Base-by-base conservation (phyloP, 2,329 filamentous ascomycete genomes). In the Nemania abortiva region DNA sequence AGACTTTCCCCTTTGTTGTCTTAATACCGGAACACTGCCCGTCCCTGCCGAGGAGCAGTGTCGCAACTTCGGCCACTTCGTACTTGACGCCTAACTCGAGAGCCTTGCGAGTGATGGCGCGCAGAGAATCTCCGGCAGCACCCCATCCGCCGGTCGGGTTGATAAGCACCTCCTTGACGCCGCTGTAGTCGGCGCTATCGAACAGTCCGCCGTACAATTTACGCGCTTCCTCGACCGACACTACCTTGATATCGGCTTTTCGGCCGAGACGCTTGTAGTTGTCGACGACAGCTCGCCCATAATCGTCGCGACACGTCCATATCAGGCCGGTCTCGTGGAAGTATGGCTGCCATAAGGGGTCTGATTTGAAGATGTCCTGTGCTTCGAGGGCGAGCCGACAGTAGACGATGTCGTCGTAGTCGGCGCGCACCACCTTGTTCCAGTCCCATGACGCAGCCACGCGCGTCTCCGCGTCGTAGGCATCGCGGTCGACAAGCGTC, bases 351-450 rank as follows among this genome's bases (percentile, higher is more conserved):
- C 85, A 85, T 4, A 87, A 78, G 2, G 85, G 83, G 59, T 85
- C 82, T 11, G 65, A 63, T 57, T 67, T 73, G 72, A 75, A 93
- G 1, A 88, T 79, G 62, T 89, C 86, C 73, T 90, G 88, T 0
- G 91, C 88, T 79, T 92, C 90, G 22, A 92, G 83, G 0, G 87
- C 91, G 11, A 93, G 83, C 55, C 85, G 78, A 77, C 87, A 89
- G 82, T 93, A 93, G 15, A 89, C 77, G 1, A 87, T 80, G 74
- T 91, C 88, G 61, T 87, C 84, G 80, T 93, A 93, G 78, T 92
- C 90, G 55, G 90, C 89, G 63, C 90, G 88, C 27, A 92, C 85
- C 34, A 91, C 89, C 79, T 92, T 92, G 82, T 91, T 92, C 86
- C 90, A 89, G 80, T 93, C 91, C 83, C 89, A 91, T 0, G 91